A percentile compares a stretch with the other conserved stretches of the same genome.
These are phyloP conservation scores for Carallia brachiata DNA, from an alignment of 345 rosid species.

Conservation along the genomic window DNA sequence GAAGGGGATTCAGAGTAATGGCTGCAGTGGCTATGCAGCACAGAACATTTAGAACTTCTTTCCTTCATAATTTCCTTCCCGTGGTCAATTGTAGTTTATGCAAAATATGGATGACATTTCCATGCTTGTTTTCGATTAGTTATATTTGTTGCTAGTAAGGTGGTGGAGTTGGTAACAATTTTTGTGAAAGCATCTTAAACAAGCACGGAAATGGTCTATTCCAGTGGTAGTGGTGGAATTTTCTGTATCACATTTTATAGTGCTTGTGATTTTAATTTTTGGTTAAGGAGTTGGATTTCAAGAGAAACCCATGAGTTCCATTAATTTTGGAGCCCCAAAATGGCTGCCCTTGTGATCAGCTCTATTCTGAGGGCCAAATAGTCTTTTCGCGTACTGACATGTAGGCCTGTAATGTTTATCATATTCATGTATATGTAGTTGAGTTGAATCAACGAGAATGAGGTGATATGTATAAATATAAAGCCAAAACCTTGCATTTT, in stretches of 20 bases:
- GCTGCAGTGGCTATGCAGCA: background rate
- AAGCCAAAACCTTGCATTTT: too few relatives aligned
- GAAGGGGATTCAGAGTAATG: background rate
- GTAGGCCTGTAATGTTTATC: too few relatives aligned
- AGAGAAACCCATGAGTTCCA: constrained; percentile 47
- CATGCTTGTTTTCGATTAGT: constrained; percentile 40
- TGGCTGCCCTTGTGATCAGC: too few relatives aligned
- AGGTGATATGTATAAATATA: too few relatives aligned
- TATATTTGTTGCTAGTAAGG: background rate
- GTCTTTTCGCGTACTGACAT: background rate
- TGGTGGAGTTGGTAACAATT: background rate
- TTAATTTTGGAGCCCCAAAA: constrained; percentile 21
- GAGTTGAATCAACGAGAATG: too few relatives aligned
- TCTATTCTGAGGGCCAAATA: constrained; percentile 1
- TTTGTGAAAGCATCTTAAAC: constrained; percentile 31
- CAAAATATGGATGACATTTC: constrained; percentile 29
- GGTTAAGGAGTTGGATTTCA: constrained; percentile 22
- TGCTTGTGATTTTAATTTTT: background rate
- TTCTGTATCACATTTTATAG: background rate
- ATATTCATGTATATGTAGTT: too few relatives aligned
- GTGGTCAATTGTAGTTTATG: too few relatives aligned
- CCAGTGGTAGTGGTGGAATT: background rate
- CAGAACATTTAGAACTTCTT: background rate
- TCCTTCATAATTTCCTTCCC: background rate
- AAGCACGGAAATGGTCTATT: constrained; percentile 49